These are phyloP conservation scores for Citrus sp. DNA, from an alignment of 345 rosid species.

Conservation along the genomic window DNA sequence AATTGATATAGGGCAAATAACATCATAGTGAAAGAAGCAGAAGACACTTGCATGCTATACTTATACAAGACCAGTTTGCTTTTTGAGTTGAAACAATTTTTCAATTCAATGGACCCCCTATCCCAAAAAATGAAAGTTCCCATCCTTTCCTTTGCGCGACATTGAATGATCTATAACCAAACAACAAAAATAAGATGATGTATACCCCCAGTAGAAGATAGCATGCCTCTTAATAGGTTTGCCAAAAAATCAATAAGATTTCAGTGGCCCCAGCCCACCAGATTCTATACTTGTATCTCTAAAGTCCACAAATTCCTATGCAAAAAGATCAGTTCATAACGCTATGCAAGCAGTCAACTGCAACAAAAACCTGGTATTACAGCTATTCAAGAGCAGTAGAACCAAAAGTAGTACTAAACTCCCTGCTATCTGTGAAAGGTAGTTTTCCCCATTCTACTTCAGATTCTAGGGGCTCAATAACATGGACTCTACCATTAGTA, in stretches of 20 bases:
- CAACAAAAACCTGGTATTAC: background rate
- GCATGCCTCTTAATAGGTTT: background rate
- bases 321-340: background rate
- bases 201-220: background rate
- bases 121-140: background rate
- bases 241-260: background rate
- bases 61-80: background rate
- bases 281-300: background rate
- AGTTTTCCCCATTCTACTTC: slow-evolving; percentile 42
- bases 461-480: slow-evolving; percentile 36
- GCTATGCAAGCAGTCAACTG: background rate
- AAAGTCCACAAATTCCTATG: background rate
- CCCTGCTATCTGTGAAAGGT: background rate
- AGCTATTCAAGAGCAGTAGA: background rate
- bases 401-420: background rate
- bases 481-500: slow-evolving; percentile 36
- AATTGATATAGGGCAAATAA: background rate
- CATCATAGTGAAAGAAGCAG: background rate
- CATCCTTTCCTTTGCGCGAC: background rate
- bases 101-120: background rate
- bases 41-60: background rate
- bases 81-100: background rate
- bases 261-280: background rate
- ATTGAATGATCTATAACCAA: background rate
- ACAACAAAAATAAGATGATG: background rate